Evolutionary conservation across 257 asterid species (phyloP).

Genomic region (Solanum chiquidenum): DNA sequence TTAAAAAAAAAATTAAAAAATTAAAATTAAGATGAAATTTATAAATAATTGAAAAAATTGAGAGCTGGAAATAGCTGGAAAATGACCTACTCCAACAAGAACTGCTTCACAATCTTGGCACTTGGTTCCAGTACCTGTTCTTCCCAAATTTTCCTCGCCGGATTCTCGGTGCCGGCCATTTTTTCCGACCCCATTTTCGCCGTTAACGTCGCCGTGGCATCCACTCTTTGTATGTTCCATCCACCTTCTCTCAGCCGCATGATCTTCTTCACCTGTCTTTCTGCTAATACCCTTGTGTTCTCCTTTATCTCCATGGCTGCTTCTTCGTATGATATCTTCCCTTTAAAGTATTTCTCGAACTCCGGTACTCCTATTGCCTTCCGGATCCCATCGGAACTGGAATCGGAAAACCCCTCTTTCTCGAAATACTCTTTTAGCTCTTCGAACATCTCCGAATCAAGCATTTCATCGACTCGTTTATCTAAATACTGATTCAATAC

Average conservation of each 20-base stretch:
- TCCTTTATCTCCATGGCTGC: slow-evolving; percentile 66
- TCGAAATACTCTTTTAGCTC: slow-evolving; percentile 41
- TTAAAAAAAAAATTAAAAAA: not conserved
- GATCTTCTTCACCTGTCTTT: slow-evolving; percentile 63
- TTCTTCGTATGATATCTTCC: slow-evolving; percentile 24
- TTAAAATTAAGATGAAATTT: not conserved
- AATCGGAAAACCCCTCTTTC: slow-evolving; percentile 3
- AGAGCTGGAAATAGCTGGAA: slow-evolving; percentile 48
- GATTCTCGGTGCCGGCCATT: slow-evolving; percentile 16
- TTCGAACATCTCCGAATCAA: slow-evolving; percentile 60
- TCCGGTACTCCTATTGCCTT: slow-evolving; percentile 90
- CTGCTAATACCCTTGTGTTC: slow-evolving; percentile 65
- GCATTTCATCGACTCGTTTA: slow-evolving; percentile 76
- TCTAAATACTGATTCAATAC: slow-evolving; percentile 43
- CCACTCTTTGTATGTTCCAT: slow-evolving; percentile 69
- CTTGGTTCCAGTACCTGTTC: slow-evolving; percentile 62
- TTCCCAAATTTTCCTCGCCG: slow-evolving; percentile 49
- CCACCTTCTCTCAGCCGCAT: slow-evolving; percentile 59
- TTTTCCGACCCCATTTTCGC: slow-evolving; percentile 21
- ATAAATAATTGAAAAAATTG: not conserved
- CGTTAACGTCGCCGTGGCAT: slow-evolving; percentile 56
- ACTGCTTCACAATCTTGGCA: slow-evolving; percentile 72
- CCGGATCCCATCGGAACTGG: slow-evolving; percentile 40
- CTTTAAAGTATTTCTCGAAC: slow-evolving; percentile 31
- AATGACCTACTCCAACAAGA: slow-evolving; percentile 74